A percentile compares a stretch with the other conserved stretches of the same genome.
phyloP scores from a whole-genome alignment of 2,329 filamentous ascomycete species.

The Dactylonectria estremocensis region DNA sequence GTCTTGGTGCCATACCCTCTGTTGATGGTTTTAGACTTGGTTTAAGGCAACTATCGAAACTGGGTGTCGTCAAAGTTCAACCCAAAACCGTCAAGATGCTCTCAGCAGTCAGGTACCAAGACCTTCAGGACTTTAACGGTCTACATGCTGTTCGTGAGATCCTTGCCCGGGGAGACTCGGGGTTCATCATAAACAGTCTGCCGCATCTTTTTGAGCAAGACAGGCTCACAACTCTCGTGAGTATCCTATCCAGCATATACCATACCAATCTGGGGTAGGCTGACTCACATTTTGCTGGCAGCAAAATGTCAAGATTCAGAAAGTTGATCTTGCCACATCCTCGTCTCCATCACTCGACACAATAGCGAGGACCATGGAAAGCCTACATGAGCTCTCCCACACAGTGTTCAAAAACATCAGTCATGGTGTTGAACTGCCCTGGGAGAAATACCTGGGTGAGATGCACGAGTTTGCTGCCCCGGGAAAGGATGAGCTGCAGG shows the following conservation, averaged over 20 bases:
- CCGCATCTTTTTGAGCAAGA: too few species aligned
- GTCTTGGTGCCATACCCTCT: neutral
- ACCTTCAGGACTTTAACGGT: conserved; percentile 1
- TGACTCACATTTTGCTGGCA: neutral
- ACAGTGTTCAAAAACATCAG: conserved; percentile 7
- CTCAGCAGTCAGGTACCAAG: neutral
- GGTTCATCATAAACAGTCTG: neutral
- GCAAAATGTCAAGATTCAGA: neutral
- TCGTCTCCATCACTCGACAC: neutral
- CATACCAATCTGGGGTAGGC: neutral
- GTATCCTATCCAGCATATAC: neutral
- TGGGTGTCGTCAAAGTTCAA: neutral
- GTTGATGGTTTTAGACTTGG: neutral
- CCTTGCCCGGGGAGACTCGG: neutral
- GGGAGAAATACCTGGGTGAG: conserved; percentile 17
- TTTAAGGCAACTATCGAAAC: neutral
- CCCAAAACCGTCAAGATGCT: neutral
- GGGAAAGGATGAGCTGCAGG: conserved; percentile 8
- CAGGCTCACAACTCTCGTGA: neutral
- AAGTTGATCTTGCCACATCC: neutral
- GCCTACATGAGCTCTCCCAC: neutral
- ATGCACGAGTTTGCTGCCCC: conserved; percentile 16
- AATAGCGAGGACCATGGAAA: neutral
- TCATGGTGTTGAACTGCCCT: conserved; percentile 8
- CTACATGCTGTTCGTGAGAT: conserved; percentile 3